Percentiles rank a stretch among this genome's conserved stretches.
phyloP scores from a whole-genome alignment of 1,284 basidiomycete species.

The Papiliotrema flavescens region DNA sequence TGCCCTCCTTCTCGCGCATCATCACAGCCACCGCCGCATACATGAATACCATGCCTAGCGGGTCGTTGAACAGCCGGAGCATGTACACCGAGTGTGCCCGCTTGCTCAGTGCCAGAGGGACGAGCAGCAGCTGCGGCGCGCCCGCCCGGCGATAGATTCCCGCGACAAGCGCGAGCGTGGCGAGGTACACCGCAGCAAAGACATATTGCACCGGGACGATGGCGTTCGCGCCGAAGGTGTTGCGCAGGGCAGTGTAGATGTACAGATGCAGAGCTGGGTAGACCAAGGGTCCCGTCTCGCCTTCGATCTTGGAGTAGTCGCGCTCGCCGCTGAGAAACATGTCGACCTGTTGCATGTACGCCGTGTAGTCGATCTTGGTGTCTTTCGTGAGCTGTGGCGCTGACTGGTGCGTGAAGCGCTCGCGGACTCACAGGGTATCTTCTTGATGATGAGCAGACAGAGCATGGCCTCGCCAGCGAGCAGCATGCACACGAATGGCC shows the following conservation, averaged over 20 bases:
- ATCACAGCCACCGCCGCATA: slow-evolving; percentile 51
- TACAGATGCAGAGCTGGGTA: slow-evolving; percentile 94
- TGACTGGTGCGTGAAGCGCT: too few species aligned
- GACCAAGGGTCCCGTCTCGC: slow-evolving; percentile 90
- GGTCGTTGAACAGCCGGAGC: slow-evolving; percentile 93
- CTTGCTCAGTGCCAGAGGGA: slow-evolving; percentile 82
- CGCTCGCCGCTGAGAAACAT: slow-evolving; percentile 77
- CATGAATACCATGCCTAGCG: slow-evolving; percentile 67
- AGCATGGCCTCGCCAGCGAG: slow-evolving; percentile 68
- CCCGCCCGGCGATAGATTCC: slow-evolving; percentile 63
- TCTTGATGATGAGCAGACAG: slow-evolving; percentile 70
- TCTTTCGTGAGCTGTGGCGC: slow-evolving; percentile 60
- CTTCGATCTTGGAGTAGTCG: slow-evolving; percentile 78
- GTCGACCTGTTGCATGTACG: slow-evolving; percentile 64
- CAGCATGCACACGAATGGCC: slow-evolving; percentile 60
- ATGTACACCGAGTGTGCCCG: slow-evolving; percentile 90
- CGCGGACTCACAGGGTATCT: slow-evolving; percentile 67
- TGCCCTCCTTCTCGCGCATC: slow-evolving; percentile 59
- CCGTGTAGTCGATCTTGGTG: slow-evolving; percentile 90
- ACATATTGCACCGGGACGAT: slow-evolving; percentile 73
- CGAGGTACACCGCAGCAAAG: slow-evolving; percentile 69
- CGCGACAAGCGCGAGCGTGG: slow-evolving; percentile 62
- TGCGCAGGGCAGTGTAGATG: slow-evolving; percentile 71
- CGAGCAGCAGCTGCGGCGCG: slow-evolving; percentile 71
- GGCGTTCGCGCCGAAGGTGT: slow-evolving; percentile 48